Conservation (phyloP, 306 rosid species). For the Acacia crassicarpa region DNA sequence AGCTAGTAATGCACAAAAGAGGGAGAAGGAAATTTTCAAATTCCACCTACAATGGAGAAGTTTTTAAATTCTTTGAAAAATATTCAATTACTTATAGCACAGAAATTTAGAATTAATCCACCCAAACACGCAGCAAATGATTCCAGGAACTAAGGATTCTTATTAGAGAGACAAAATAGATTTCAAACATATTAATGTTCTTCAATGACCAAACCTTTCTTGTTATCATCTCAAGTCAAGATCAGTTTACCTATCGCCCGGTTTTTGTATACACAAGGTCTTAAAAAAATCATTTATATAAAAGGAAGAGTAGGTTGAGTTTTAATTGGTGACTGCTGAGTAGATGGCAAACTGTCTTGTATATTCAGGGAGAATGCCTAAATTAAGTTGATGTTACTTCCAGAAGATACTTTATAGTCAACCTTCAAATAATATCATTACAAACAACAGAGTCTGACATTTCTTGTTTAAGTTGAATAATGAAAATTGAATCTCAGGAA, state of each 20-base stretch:
- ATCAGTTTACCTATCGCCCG: background rate
- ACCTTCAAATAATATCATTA: constrained; percentile 7
- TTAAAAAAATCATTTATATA: background rate
- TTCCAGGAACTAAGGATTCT: background rate
- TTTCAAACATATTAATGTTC: background rate
- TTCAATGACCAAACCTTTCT: constrained; percentile 1
- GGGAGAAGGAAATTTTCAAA: background rate
- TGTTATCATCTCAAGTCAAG: background rate
- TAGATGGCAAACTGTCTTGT: constrained; percentile 20
- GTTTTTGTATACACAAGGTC: background rate
- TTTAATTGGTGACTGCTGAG: constrained; percentile 9
- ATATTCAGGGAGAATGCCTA: constrained; percentile 17
- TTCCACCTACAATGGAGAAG: background rate
- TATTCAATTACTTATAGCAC: background rate
- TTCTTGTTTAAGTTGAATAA: constrained; percentile 13
- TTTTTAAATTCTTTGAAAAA: background rate
- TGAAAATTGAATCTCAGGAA: constrained; percentile 6
- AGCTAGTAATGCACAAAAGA: background rate
- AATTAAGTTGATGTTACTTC: background rate
- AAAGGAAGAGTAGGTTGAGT: background rate
- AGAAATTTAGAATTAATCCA: background rate
- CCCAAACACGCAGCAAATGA: background rate
- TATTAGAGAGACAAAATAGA: constrained; percentile 2
- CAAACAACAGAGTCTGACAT: background rate
- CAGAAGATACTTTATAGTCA: constrained; percentile 4